Conservation (phyloP, 176 grass and related monocot genomes). For the Zoysia japonica region DNA sequence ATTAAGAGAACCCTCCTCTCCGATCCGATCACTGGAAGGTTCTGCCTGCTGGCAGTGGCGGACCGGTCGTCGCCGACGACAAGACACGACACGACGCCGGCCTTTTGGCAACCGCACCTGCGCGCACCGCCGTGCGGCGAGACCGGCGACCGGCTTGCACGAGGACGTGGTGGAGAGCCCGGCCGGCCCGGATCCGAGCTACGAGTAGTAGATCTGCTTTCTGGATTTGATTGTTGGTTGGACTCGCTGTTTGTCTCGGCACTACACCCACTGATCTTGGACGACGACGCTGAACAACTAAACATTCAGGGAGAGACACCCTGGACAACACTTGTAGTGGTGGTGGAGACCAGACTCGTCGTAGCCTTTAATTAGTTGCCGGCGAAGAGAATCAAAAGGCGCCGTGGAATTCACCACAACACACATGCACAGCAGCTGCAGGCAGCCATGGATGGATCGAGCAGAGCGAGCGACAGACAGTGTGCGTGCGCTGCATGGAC, state of each 20-base stretch:
- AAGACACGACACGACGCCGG: neutral
- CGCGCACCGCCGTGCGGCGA: neutral
- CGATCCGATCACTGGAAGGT: neutral
- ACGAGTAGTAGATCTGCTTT: neutral
- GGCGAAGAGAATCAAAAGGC: constrained; percentile 8
- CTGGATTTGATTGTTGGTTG: constrained; percentile 29
- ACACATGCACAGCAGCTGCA: neutral
- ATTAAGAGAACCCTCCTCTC: neutral
- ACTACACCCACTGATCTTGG: neutral
- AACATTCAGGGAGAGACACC: neutral
- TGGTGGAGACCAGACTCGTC: neutral
- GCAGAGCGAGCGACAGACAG: no score
- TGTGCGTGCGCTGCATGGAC: neutral
- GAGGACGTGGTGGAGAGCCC: constrained; percentile 13
- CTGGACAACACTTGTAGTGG: neutral
- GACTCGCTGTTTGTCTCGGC: neutral
- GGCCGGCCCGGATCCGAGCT: neutral
- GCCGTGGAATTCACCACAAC: constrained; percentile 19
- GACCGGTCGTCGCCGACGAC: neutral
- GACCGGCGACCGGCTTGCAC: neutral
- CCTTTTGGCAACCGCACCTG: constrained; percentile 7
- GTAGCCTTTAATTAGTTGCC: constrained; percentile 1
- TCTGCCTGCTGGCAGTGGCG: neutral
- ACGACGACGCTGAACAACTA: neutral
- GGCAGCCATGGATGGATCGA: neutral